phyloP scores from a whole-genome alignment of 768 basidiomycete species.

The Cytidiella melzeri region DNA sequence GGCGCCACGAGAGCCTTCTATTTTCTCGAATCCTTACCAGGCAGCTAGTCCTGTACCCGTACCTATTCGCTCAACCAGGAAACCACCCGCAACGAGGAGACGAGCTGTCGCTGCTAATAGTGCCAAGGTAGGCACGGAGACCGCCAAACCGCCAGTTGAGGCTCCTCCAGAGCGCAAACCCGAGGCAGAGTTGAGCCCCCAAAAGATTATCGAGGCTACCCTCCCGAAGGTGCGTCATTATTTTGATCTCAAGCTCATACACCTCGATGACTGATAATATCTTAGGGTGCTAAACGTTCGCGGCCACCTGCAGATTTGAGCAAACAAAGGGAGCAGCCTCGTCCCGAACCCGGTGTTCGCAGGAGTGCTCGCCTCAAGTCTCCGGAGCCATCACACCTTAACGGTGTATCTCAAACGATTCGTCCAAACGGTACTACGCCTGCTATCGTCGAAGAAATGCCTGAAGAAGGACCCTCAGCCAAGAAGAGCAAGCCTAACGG shows the following conservation, averaged over 20 bases:
- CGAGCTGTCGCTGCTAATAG: slow-evolving; percentile 39
- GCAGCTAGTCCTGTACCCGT: slow-evolving; percentile 47
- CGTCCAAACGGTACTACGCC: neutral
- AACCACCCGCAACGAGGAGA: slow-evolving; percentile 27
- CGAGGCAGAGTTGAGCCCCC: slow-evolving; percentile 36
- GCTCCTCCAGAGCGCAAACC: neutral
- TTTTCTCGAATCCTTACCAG: slow-evolving; percentile 76
- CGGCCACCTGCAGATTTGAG: slow-evolving; percentile 56
- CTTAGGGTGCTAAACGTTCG: slow-evolving; percentile 71
- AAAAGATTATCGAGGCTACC: slow-evolving; percentile 73
- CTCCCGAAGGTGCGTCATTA: slow-evolving; percentile 53
- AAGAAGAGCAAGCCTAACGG: slow-evolving; percentile 45
- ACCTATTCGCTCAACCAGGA: slow-evolving; percentile 27
- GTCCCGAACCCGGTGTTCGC: slow-evolving; percentile 9
- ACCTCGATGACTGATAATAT: slow-evolving; percentile 7
- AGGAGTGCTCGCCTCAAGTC: slow-evolving; percentile 20
- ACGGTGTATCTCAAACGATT: neutral
- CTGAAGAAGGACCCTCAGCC: slow-evolving; percentile 31
- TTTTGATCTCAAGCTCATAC: neutral
- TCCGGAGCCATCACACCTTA: slow-evolving; percentile 9
- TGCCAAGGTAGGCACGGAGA: slow-evolving; percentile 23
- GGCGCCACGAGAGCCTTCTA: slow-evolving; percentile 53
- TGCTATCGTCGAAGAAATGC: slow-evolving; percentile 33
- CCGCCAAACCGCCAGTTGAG: neutral
- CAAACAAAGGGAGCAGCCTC: slow-evolving; percentile 8